Percentiles rank a stretch among this genome's conserved stretches.
Conservation (phyloP, 345 rosid species). For the Pugionium cornutum region DNA sequence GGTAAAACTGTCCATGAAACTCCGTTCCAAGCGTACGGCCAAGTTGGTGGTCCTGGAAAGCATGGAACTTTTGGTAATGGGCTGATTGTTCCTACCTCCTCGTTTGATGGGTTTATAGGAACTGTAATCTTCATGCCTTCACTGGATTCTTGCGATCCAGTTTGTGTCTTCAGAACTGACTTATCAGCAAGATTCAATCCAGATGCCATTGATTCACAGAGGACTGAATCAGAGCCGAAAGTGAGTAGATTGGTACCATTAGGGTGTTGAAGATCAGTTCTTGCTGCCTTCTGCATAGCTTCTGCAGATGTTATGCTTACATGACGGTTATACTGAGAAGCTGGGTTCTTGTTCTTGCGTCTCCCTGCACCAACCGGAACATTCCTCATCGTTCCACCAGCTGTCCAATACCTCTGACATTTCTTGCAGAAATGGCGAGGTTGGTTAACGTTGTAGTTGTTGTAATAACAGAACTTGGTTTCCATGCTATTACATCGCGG, state of each 20-base stretch:
- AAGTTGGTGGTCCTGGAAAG: conserved; percentile 43
- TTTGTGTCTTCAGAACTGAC: conserved; percentile 42
- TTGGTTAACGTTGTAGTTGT: conserved; percentile 91
- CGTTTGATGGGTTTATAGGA: conserved; percentile 30
- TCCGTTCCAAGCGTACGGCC: conserved; percentile 46
- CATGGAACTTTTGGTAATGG: conserved; percentile 37
- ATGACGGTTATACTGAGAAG: conserved; percentile 68
- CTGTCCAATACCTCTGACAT: conserved; percentile 98
- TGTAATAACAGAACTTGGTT: conserved; percentile 93
- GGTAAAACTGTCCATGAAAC: conserved; percentile 43
- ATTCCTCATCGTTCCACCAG: conserved; percentile 95
- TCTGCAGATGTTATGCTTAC: conserved; percentile 54
- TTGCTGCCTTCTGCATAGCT: conserved; percentile 51
- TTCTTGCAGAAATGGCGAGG: conserved; percentile 93
- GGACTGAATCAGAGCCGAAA: conserved; percentile 70
- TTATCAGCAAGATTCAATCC: conserved; percentile 72
- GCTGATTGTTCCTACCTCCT: conserved; percentile 29
- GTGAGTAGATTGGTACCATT: conserved; percentile 66
- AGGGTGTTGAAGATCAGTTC: conserved; percentile 58
- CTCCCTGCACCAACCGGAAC: conserved; percentile 96
- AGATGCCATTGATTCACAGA: conserved; percentile 85
- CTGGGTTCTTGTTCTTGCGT: conserved; percentile 81
- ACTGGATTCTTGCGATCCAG: conserved; percentile 33
- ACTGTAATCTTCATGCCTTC: conserved; percentile 34
- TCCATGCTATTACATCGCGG: conserved; percentile 96